Evolutionary conservation across 306 rosid genomes (phyloP), one percentile per base, ranked within the genome.

Genomic region (Coriaria nepalensis): DNA sequence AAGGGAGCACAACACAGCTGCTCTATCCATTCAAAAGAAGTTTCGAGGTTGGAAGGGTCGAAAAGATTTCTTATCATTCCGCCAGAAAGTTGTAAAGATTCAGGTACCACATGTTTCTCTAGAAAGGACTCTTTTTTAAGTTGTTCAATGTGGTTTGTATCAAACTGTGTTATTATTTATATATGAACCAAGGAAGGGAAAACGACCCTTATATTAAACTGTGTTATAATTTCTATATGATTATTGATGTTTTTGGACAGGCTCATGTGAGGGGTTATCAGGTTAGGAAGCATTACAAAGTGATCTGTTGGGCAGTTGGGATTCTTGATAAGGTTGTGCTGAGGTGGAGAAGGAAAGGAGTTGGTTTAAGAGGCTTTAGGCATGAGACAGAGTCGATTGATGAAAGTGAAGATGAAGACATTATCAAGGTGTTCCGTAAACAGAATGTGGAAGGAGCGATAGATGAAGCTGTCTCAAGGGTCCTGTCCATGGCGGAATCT

Each of bases 11-110:
- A 71, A 77, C 65, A 70, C 76, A 45, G 96, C 98, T 57, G 98
- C 98, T 56, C 49, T 92, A 33, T 85, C 87, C 33, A 92, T 92
- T 60, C 98, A 92, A 75, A 92, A 85, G 68, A 92, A 79, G 47
- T 92, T 79, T 56, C 82, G 96, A 34, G 98, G 94, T 14, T 82
- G 80, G 78, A 92, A 85, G 78, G 75, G 76, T 47, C 98, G 92
- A 47, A 79, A 73, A 69, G 83, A 75, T 53, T 92, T 68, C 68
- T 64, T 85, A 50, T 68, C 83, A 10, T 48, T 92, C 34, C 96
- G 94, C 57, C 73, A 76, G 57, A 85, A 92, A 71, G 79, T 92
- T 40, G 94, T 92, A 41, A 79, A 75, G 76, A 74, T 92, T 67
- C 98, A 92, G 98, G 98, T 90, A 73, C 53, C 37, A 9, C 50